These are phyloP conservation scores for Gymnopus androsaceus DNA, from an alignment of 1,284 basidiomycete genomes.

Conservation along the genomic window DNA sequence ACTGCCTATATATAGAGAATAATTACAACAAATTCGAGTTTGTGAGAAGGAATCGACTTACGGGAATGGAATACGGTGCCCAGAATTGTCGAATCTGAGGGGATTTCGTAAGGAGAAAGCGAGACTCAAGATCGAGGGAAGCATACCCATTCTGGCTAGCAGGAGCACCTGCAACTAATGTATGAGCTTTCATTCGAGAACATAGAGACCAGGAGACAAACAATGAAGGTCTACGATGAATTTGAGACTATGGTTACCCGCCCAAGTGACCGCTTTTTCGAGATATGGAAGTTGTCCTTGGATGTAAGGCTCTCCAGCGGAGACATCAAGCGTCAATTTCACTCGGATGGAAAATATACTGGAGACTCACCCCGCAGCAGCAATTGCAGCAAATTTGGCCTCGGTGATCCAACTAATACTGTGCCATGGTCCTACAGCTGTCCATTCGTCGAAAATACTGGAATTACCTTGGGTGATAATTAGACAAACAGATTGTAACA, in stretches of 20 bases:
- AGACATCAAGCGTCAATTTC: conserved; percentile 77
- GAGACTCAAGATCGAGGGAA: conserved; percentile 1
- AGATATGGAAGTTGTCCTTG: conserved; percentile 79
- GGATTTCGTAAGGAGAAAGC: background rate
- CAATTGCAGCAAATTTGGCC: conserved; percentile 71
- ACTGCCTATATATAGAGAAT: conserved; percentile 40
- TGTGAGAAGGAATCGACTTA: conserved; percentile 27
- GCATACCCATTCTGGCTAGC: conserved; percentile 79
- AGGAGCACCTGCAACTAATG: conserved; percentile 53
- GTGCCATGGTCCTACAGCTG: too few species aligned
- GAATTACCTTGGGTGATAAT: too few species aligned
- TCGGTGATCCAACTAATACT: conserved; percentile 77
- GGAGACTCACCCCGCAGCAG: conserved; percentile 63
- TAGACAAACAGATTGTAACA: too few species aligned
- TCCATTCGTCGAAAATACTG: too few species aligned
- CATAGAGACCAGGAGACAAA: conserved; percentile 19
- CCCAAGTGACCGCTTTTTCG: conserved; percentile 79
- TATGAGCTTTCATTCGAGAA: background rate
- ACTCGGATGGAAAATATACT: background rate
- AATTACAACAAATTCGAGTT: background rate
- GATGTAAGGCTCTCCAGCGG: conserved; percentile 81
- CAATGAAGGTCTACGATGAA: conserved; percentile 85
- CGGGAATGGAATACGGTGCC: conserved; percentile 64
- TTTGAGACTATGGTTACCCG: conserved; percentile 73
- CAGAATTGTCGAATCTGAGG: conserved; percentile 85